These are phyloP conservation scores for Colletotrichum euphorbiae DNA, from an alignment of 2,329 filamentous ascomycete species.

Conservation along the genomic window DNA sequence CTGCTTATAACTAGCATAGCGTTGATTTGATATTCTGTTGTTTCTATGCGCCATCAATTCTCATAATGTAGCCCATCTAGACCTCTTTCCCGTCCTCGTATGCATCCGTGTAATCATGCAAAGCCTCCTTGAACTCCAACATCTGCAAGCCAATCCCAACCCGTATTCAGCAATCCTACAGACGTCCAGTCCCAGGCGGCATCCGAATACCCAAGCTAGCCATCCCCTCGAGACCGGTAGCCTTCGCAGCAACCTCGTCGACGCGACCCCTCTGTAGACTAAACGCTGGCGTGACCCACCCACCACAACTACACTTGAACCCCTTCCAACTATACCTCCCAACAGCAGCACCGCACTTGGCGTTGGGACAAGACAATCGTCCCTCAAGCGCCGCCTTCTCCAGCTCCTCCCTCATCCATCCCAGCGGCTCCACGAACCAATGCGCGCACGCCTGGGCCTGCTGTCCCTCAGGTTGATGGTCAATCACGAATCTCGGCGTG, in stretches of 20 bases:
- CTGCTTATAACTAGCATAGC: background rate
- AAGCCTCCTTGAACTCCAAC: background rate
- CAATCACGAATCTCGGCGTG: conserved; percentile 71
- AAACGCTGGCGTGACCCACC: conserved; percentile 93
- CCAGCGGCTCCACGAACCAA: conserved; percentile 89
- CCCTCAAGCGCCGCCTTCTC: conserved; percentile 86
- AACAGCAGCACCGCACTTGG: conserved; percentile 82
- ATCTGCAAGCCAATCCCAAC: background rate
- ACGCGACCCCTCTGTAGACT: conserved; percentile 85
- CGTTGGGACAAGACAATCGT: conserved; percentile 83
- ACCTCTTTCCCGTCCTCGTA: too few species aligned
- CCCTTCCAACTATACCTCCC: conserved; percentile 98
- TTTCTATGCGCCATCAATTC: too few species aligned
- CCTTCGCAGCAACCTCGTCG: conserved; percentile 69
- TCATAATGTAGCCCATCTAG: too few species aligned
- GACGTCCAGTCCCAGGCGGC: conserved; percentile 58
- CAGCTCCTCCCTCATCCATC: conserved; percentile 92
- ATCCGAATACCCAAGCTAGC: conserved; percentile 62
- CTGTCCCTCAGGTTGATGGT: conserved; percentile 61
- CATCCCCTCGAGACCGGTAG: conserved; percentile 40
- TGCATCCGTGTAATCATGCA: background rate
- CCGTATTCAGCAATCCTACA: conserved; percentile 8
- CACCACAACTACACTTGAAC: conserved; percentile 88
- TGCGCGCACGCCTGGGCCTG: conserved; percentile 73
- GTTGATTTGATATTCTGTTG: background rate